Percentiles rank a stretch among this genome's conserved stretches.
These are phyloP conservation scores for Candida alai DNA, from an alignment of 805 yeast genomes.

Conservation along the genomic window DNA sequence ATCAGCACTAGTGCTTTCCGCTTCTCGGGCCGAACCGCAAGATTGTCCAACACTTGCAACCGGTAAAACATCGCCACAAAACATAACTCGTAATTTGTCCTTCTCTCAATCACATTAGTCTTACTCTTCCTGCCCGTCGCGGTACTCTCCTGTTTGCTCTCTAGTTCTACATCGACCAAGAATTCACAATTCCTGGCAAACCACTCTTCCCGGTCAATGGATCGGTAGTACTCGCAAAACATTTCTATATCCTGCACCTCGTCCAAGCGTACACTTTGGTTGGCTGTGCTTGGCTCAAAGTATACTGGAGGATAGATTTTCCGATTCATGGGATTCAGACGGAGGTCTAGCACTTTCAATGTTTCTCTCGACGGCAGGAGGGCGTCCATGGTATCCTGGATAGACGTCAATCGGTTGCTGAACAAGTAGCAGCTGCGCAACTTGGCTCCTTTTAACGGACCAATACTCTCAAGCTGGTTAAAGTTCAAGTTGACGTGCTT, in stretches of 20 bases:
- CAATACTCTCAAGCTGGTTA: conserved; percentile 38
- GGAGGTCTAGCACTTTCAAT: conserved; percentile 47
- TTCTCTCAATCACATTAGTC: no score
- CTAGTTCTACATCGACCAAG: conserved; percentile 16
- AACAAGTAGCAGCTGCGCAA: conserved; percentile 40
- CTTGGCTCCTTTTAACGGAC: conserved; percentile 27
- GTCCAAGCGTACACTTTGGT: conserved; percentile 42
- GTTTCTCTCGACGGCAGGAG: conserved; percentile 23
- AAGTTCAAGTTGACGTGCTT: conserved; percentile 48
- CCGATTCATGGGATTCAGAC: conserved; percentile 47
- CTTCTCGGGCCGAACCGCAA: no score
- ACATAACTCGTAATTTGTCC: no score
- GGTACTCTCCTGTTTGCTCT: conserved; percentile 19
- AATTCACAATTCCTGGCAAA: conserved; percentile 31
- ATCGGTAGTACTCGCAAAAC: conserved; percentile 44
- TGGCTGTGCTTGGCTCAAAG: conserved; percentile 45
- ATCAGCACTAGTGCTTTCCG: no score
- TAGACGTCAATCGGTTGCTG: conserved; percentile 40
- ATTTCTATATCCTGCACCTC: conserved; percentile 51
- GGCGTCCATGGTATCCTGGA: conserved; percentile 30
- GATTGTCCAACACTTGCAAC: no score
- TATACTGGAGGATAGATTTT: conserved; percentile 51
- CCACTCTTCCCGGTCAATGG: conserved; percentile 39
- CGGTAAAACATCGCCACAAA: no score
- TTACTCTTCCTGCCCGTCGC: no score